Base-by-base conservation (phyloP, 2,329 filamentous ascomycete species). In the Hymenoscyphus salicellus region DNA sequence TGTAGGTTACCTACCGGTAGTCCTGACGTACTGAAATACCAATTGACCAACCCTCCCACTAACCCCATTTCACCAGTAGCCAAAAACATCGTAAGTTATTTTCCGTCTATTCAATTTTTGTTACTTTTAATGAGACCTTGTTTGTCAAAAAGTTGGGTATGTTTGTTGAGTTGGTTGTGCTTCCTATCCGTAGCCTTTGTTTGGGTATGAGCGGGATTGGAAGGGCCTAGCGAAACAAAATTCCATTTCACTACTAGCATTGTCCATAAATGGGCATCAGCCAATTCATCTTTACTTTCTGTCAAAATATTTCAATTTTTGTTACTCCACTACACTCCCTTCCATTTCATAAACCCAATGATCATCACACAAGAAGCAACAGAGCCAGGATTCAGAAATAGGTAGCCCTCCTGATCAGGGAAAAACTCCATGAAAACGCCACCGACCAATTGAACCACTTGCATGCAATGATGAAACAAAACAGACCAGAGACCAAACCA, bases 371-470 rank as follows among this genome's bases (percentile, higher is more conserved):
- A 32, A 33, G 26, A 57, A 32, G 17, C 14, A 32, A 10, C 14
- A 32, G 7, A 32, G n/a, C 32, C 28, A 57, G 8, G 28, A 33
- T 30, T 57, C 55, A 57, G 32, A 16, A 57, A 57, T 33, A 32
- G 28, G 55, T 26, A 26, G 23, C 23, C 23, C 55, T 32, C 55
- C 55, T 32, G 55, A 57, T 28, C 41, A 58, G 41, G n/a, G 36
- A 23, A 23, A 59, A 33, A 57, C 26, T 52, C 46, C 52, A 16
- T 64, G 55, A 10, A 46, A 56, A 57, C 33, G 33, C 28, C 52
- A n/a, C 26, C 41, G 60, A 57, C 43, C 28, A 20, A 41, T 14
- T 49, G 43, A 49, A 49, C 43, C 43, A 55, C 59, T 55, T 56
- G 59, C 61, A 61, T 41, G 16, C 23, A 46, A 57, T n/a, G 17